These are phyloP conservation scores for Galerina sulciceps DNA, from an alignment of 768 basidiomycete genomes.

Conservation along the genomic window DNA sequence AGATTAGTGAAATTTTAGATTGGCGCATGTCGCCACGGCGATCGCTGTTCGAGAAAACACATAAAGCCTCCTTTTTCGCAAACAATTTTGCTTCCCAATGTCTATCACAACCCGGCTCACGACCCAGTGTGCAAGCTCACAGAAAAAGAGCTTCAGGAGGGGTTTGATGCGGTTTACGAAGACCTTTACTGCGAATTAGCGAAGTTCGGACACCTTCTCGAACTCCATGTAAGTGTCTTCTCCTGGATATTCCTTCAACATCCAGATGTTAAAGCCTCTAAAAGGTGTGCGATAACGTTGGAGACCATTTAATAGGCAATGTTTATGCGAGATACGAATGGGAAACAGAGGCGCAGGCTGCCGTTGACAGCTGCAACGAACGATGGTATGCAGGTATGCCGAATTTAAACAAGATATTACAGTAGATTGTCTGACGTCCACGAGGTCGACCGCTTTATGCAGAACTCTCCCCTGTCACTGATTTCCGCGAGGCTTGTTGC, in stretches of 20 bases:
- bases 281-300: slow-evolving; percentile 97
- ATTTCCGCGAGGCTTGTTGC: slow-evolving; percentile 98
- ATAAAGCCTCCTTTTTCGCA: slow-evolving; percentile 98
- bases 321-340: slow-evolving; percentile 98
- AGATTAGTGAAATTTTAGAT: slow-evolving; percentile 60
- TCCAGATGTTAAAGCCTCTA: neutral
- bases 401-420: neutral
- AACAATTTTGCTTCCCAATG: slow-evolving; percentile 94
- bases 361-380: slow-evolving; percentile 92
- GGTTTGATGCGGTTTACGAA: slow-evolving; percentile 93
- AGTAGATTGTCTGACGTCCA: slow-evolving; percentile 5
- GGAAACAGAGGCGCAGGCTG: slow-evolving; percentile 96
- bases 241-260: neutral
- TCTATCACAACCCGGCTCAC: slow-evolving; percentile 97
- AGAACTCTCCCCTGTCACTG: slow-evolving; percentile 97
- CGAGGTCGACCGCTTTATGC: slow-evolving; percentile 92
- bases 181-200: slow-evolving; percentile 93
- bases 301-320: slow-evolving; percentile 97
- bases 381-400: slow-evolving; percentile 95
- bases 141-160: slow-evolving; percentile 88
- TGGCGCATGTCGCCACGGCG: slow-evolving; percentile 97
- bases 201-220: slow-evolving; percentile 94
- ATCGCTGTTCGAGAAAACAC: slow-evolving; percentile 97
- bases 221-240: slow-evolving; percentile 78
- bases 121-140: slow-evolving; percentile 88